Evolutionary conservation across 805 yeast genomes (phyloP).

Genomic region (Wickerhamomyces silvicola): DNA sequence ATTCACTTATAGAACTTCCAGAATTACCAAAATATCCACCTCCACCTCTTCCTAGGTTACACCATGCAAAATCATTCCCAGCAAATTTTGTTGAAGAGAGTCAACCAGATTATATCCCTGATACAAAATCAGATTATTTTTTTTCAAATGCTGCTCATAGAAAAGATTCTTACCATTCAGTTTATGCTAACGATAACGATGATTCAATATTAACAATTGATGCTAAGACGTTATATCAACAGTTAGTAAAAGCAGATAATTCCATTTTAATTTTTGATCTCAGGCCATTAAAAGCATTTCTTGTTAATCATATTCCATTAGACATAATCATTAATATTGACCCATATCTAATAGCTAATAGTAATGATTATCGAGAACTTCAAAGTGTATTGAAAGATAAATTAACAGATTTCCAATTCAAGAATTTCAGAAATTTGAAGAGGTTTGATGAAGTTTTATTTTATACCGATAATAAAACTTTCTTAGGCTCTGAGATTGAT

Average conservation of each 20-base stretch:
- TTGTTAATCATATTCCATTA: conserved; percentile 30
- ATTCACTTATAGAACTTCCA: conserved; percentile 4
- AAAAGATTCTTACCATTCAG: conserved; percentile 35
- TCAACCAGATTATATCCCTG: not conserved
- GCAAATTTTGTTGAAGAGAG: not conserved
- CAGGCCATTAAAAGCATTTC: conserved; percentile 27
- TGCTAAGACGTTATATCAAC: conserved; percentile 32
- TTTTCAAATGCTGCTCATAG: conserved; percentile 17
- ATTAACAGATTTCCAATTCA: conserved; percentile 4
- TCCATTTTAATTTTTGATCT: conserved; percentile 36
- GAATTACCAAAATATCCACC: conserved; percentile 9
- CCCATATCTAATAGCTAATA: conserved; percentile 31
- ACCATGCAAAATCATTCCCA: conserved; percentile 10
- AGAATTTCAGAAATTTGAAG: conserved; percentile 24
- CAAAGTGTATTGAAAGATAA: conserved; percentile 11
- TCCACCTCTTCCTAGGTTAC: conserved; percentile 10
- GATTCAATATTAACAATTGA: conserved; percentile 43
- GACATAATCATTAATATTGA: conserved; percentile 34
- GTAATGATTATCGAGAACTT: conserved; percentile 24
- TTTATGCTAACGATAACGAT: conserved; percentile 29
- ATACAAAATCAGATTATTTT: conserved; percentile 3
- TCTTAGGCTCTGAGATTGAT: conserved; percentile 25
- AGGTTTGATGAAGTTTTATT: conserved; percentile 31
- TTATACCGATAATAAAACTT: conserved; percentile 32
- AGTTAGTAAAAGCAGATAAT: conserved; percentile 34